Evolutionary conservation across 176 grass and related monocot species (phyloP), one percentile per base, ranked within the genome.

Genomic region (Musa acuminata): DNA sequence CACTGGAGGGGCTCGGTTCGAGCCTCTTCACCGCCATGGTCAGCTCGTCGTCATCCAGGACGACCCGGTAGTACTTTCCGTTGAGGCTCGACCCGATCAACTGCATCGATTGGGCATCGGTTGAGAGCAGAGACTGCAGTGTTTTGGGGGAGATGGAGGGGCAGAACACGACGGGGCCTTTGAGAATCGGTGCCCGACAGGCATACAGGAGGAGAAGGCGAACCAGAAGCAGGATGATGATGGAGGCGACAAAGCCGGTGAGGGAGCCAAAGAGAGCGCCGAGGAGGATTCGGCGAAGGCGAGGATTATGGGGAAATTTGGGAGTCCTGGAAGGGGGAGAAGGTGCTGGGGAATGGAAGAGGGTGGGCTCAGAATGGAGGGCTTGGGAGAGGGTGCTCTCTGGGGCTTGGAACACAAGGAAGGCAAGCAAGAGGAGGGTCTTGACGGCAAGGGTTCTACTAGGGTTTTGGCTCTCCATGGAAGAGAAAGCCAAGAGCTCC

Each of bases 61-160:
- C 74, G n/a, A 95, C 75, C 80, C 91, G 84, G 85, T 89, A 85
- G 80, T 89, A 99, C 65, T 79, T 91, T 14, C 87, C 84, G 26
- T 83, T 22, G 21, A 83, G 73, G 55, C 84, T 80, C 9, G 79
- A 84, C 8, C 80, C 85, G 22, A 91, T 81, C 73, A 81, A 65
- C 70, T 79, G 69, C n/a, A 49, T 68, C 14, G 72, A 77, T 14
- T 80, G 84, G 25, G 83, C 74, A 52, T 86, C 81, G 48, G 62
- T 51, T 50, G 88, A 76, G 57, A 99, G 91, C 16, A 87, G 84
- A 43, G 80, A 62, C 49, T 86, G 84, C 67, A 99, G 79, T 59
- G 87, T 82, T 79, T 77, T 99, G 76, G 91, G 74, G 27, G 87
- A 86, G 77, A 99, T 95, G 74, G 93, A 88, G 21, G 96, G 96